phyloP scores from a whole-genome alignment of 306 rosid species.

The Prunus kanzakura region DNA sequence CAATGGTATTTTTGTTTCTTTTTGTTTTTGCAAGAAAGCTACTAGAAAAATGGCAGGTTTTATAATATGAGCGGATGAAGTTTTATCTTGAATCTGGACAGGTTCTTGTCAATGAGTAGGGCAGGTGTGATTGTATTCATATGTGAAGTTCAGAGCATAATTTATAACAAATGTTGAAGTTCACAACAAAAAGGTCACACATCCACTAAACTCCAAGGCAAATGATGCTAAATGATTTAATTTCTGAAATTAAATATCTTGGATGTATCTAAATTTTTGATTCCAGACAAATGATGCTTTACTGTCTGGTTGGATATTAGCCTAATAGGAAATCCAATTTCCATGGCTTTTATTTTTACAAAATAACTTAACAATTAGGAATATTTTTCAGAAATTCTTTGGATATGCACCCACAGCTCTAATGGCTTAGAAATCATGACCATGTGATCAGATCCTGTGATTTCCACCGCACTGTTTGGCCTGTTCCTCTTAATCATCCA shows the following conservation, averaged over 20 bases:
- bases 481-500: conserved; percentile 38
- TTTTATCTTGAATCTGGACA: conserved; percentile 18
- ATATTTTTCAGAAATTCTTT: conserved; percentile 14
- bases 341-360: conserved; percentile 3
- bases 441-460: conserved; percentile 41
- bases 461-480: conserved; percentile 28
- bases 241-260: neutral
- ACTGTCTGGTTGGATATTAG: too few species aligned
- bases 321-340: neutral
- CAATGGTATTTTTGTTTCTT: neutral
- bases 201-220: neutral
- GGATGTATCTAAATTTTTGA: too few species aligned
- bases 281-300: neutral
- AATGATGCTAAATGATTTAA: too few species aligned
- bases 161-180: neutral
- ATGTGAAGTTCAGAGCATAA: neutral
- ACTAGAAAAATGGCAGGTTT: neutral
- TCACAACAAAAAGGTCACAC: neutral
- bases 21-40: neutral
- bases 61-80: neutral
- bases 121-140: too few species aligned
- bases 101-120: neutral
- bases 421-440: conserved; percentile 43
- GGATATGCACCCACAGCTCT: conserved; percentile 24
- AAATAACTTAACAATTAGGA: neutral